These are phyloP conservation scores for Lactarius pseudohatsudake DNA, from an alignment of 768 basidiomycete species.

Conservation along the genomic window DNA sequence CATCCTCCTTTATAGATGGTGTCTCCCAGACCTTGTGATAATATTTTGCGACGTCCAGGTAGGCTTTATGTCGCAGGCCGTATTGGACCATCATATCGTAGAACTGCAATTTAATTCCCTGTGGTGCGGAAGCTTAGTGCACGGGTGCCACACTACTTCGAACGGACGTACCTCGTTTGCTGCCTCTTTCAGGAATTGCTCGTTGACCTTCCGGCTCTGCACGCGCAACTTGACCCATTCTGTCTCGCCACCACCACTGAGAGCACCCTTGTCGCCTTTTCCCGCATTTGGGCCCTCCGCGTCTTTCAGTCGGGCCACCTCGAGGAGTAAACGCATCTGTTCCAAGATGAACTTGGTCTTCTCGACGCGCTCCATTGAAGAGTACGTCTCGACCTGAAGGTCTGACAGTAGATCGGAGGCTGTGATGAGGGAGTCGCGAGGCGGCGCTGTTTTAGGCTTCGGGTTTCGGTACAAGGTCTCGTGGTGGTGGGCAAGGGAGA, in stretches of 20 bases:
- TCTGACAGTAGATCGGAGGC: constrained; percentile 93
- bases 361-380: constrained; percentile 95
- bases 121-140: constrained; percentile 17
- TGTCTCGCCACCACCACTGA: constrained; percentile 75
- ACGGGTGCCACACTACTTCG: not conserved
- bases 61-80: constrained; percentile 78
- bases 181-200: constrained; percentile 85
- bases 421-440: constrained; percentile 65
- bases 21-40: constrained; percentile 99
- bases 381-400: constrained; percentile 98
- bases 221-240: constrained; percentile 95
- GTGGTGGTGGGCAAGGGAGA: constrained; percentile 80
- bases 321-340: constrained; percentile 89
- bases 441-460: constrained; percentile 39
- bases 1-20: constrained; percentile 87
- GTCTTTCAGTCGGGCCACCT: constrained; percentile 76
- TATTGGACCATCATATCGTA: constrained; percentile 97
- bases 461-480: constrained; percentile 61
- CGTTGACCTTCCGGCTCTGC: constrained; percentile 91
- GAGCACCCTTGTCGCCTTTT: constrained; percentile 48
- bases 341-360: constrained; percentile 98
- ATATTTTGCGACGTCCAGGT: constrained; percentile 92
- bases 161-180: constrained; percentile 72
- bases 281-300: constrained; percentile 56
- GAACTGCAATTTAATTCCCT: constrained; percentile 96